Evolutionary conservation across 192 early-diverging fungal species (phyloP), one percentile per base, ranked within the genome.

Genomic region (Coemansia sp.): DNA sequence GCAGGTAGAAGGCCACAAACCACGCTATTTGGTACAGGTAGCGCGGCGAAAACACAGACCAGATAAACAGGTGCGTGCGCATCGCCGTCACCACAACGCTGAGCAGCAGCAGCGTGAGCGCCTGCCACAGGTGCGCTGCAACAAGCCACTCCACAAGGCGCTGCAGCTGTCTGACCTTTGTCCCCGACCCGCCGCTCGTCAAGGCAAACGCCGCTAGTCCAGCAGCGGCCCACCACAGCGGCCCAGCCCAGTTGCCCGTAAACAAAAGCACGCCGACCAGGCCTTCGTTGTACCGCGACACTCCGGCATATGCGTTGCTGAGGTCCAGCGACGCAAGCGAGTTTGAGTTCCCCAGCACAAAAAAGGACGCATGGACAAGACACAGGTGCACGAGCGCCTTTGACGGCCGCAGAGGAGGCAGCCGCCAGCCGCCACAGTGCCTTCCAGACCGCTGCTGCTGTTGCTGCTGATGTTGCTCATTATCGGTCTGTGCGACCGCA

Each of bases 21-120:
- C 90, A 92, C 16, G 83, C 84, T 18, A 87, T 75, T 65, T 90
- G 89, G 65, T 89, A 92, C 53, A 92, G 75, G 35, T 88, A 89
- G 51, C 89, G 88, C 28, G 90, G 90, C 54, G 90, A 92, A 64
- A 92, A 92, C 6, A 92, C 90, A 0, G 90, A 89, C 89, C 89
- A 92, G 48, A 92, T 88, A 68, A 92, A 92, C 32, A 90, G 67
- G 52, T 92, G 90, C 19, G 85, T 79, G 18, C 88, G 75, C 53
- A 88, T 70, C 14, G 85, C 56, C 9, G 85, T 85, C 6, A 89
- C 87, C 2, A 86, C 84, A 3, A 88, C 60, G 30, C 87, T 87
- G 11, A 92, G 72, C 16, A 70, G 62, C 29, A 84, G 63, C 27
- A 89, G 62, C 35, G 81, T 62, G 6, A 82, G 61, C 14, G 82